Evolutionary conservation across 306 rosid species (phyloP), one percentile per base, ranked within the genome.

Genomic region (Hylodesmum podocarpum): DNA sequence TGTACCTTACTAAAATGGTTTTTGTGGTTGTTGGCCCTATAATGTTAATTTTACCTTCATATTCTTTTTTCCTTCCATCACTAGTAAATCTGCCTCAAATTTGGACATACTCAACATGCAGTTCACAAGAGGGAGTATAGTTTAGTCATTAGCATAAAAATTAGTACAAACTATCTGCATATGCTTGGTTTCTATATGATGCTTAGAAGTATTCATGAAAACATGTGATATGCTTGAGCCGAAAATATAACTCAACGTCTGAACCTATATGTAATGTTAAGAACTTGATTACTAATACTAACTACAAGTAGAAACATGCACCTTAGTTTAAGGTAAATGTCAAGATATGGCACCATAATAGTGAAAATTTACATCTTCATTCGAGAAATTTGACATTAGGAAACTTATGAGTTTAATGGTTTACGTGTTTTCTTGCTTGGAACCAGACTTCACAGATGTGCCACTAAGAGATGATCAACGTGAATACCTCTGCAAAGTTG

Each of bases 401-500:
- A 16, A 78, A 64, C 12, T 22, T 34, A 28, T 39, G 19, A 62
- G 21, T 49, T 80, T 33, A 59, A 59, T 59, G 55, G 12, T 86
- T 57, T 54, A 36, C 53, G 62, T 53, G n/a, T 80, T 63, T 70
- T 62, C 59, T 31, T 81, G 44, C 10, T 16, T 46, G 54, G 81
- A 62, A 66, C 31, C 90, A 90, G 98, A 94, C 74, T 94, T 94
- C 88, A 92, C 98, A 11, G 98, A 94, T 43, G 97, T 95, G 78
- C 99, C 97, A 46, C 75, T 95, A 49, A 87, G 99, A 84, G 99
- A 95, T 50, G 99, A 95, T 79, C 99, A 95, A 66, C 89, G 96
- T 29, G 90, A 78, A 72, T 90, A 89, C 87, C 92, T 95, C 13
- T 95, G 99, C 85, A 89, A 88, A 89, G 78, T 87, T 78, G 97